These are phyloP conservation scores for Exutisphaerella laricina DNA, from an alignment of 2,329 filamentous ascomycete species.

Conservation along the genomic window DNA sequence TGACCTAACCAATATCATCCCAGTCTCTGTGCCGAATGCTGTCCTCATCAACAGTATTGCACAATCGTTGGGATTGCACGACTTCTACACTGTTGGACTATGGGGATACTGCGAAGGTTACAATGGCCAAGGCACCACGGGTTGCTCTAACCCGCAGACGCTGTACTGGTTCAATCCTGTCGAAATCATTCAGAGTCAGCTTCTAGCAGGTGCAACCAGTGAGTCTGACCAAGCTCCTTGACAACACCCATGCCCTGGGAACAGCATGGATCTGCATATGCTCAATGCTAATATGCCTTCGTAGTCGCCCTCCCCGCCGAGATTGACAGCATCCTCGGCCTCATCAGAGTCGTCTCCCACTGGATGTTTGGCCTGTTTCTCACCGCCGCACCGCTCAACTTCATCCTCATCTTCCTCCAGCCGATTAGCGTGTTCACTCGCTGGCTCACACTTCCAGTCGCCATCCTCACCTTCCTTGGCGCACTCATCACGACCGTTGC, in stretches of 20 bases:
- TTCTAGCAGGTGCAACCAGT: conserved; percentile 75
- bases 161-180: conserved; percentile 93
- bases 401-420: conserved; percentile 63
- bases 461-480: conserved; percentile 61
- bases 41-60: conserved; percentile 81
- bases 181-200: conserved; percentile 69
- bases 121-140: conserved; percentile 64
- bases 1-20: conserved; percentile 76
- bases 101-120: conserved; percentile 94
- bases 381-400: conserved; percentile 61
- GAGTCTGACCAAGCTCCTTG: conserved; percentile 28
- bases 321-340: conserved; percentile 64
- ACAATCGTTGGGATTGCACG: conserved; percentile 77
- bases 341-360: conserved; percentile 69
- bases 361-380: conserved; percentile 91
- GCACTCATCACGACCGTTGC: conserved; percentile 64
- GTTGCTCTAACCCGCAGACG: conserved; percentile 63
- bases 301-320: conserved; percentile 70
- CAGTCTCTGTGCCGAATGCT: conserved; percentile 63
- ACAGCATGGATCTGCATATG: no score
- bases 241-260: neutral
- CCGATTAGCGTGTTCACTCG: conserved; percentile 50
- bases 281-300: no score
- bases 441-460: conserved; percentile 59
- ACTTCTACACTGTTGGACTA: conserved; percentile 88